phyloP scores from a whole-genome alignment of 192 early-diverging fungal species.

The Coemansia erecta region DNA sequence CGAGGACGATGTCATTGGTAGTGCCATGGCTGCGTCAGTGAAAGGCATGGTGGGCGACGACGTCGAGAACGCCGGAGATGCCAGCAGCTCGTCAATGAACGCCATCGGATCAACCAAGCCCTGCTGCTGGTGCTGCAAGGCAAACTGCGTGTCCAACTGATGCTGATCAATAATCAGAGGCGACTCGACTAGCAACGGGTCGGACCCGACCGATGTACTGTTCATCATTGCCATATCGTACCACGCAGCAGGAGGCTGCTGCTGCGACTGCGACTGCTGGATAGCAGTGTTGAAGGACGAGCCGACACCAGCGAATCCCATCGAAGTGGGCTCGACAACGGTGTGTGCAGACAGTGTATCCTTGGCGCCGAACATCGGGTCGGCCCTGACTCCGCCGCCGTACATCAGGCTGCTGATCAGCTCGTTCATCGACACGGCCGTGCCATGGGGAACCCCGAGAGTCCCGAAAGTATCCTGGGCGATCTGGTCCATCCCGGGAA shows the following conservation, averaged over 20 bases:
- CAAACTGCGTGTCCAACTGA: conserved; percentile 26
- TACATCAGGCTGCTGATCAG: conserved; percentile 19
- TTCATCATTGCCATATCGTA: neutral
- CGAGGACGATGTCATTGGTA: neutral
- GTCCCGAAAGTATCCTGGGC: conserved; percentile 46
- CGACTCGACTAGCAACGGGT: conserved; percentile 31
- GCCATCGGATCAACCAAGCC: conserved; percentile 44
- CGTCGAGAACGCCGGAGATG: conserved; percentile 31
- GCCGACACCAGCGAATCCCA: neutral
- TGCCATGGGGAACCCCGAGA: conserved; percentile 1
- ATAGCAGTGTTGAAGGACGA: neutral
- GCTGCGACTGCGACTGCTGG: neutral
- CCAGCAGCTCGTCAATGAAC: conserved; percentile 47
- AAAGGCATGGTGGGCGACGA: neutral
- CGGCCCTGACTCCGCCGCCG: conserved; percentile 36
- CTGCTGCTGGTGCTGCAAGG: conserved; percentile 10
- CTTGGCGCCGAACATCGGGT: conserved; percentile 43
- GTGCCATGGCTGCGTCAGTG: neutral
- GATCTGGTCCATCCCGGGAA: conserved; percentile 42
- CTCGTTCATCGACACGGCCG: conserved; percentile 15
- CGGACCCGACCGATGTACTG: neutral
- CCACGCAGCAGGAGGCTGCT: neutral
- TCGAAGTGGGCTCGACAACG: neutral
- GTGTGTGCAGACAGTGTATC: neutral
- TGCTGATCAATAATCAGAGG: conserved; percentile 39